Conservation (phyloP, 108 stramenopile species). For the Cyclotella kingstonii region DNA sequence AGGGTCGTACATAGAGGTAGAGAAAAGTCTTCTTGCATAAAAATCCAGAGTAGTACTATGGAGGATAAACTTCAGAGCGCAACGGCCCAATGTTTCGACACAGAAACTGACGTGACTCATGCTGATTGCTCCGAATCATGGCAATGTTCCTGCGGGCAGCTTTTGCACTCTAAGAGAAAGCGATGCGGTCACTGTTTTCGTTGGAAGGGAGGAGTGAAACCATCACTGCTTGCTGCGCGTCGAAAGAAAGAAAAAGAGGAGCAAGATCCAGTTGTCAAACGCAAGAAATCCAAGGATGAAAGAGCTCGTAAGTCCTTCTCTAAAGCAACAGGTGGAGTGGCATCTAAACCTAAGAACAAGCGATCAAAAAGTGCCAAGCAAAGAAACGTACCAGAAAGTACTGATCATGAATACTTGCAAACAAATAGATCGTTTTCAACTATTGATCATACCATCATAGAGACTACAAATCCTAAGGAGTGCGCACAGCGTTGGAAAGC, state of each 20-base stretch:
- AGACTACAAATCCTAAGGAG: conserved; percentile 22
- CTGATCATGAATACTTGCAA: neutral
- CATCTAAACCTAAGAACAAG: neutral
- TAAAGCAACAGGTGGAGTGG: neutral
- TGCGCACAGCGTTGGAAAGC: conserved; percentile 27
- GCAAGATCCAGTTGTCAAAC: neutral
- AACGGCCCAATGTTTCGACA: too few species aligned
- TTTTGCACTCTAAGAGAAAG: neutral
- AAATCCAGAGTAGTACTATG: too few species aligned
- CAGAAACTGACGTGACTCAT: too few species aligned
- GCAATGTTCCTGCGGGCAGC: conserved; percentile 3
- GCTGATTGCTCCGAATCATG: too few species aligned
- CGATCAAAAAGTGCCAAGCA: neutral
- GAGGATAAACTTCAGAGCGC: too few species aligned
- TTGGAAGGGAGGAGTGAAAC: conserved; percentile 6
- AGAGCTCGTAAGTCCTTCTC: too few species aligned
- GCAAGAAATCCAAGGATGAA: neutral
- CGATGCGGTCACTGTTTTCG: conserved; percentile 5
- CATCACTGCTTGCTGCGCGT: too few species aligned
- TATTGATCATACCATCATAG: conserved; percentile 8
- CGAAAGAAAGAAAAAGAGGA: neutral
- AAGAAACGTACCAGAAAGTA: neutral
- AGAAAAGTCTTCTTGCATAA: too few species aligned
- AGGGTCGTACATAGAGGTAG: too few species aligned
- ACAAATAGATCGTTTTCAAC: neutral